phyloP scores from a whole-genome alignment of 768 basidiomycete species.

The Boletellus ananiceps region DNA sequence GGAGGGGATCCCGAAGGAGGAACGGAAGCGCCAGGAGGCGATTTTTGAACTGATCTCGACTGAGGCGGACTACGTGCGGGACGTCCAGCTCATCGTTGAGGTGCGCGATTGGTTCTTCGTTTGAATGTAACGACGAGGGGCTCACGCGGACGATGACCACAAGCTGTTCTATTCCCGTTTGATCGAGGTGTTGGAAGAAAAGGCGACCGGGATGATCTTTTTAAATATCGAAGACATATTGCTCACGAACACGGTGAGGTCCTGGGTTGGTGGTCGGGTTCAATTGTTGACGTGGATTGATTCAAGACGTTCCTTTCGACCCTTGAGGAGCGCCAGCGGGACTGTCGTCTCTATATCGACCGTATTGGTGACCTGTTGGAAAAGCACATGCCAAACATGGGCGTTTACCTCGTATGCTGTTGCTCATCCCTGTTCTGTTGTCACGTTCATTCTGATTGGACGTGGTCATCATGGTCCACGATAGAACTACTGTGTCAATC shows the following conservation, averaged over 20 bases:
- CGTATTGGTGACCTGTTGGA: constrained; percentile 81
- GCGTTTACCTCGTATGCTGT: constrained; percentile 65
- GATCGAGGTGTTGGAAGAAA: constrained; percentile 63
- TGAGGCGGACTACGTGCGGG: constrained; percentile 84
- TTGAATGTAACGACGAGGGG: background rate
- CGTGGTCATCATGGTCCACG: background rate
- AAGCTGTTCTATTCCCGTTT: constrained; percentile 86
- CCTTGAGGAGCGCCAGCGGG: constrained; percentile 87
- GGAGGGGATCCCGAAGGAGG: constrained; percentile 70
- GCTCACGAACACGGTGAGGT: constrained; percentile 74
- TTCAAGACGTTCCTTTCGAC: constrained; percentile 75
- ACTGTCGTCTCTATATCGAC: constrained; percentile 88
- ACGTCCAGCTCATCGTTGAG: constrained; percentile 89
- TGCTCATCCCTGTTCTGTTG: background rate
- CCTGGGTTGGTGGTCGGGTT: background rate
- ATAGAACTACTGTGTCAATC: constrained; percentile 89
- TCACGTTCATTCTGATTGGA: background rate
- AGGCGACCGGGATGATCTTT: constrained; percentile 80
- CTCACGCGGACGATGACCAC: background rate
- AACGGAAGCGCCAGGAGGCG: constrained; percentile 88
- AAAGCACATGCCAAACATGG: constrained; percentile 71
- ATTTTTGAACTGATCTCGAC: constrained; percentile 95
- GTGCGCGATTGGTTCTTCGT: constrained; percentile 37
- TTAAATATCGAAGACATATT: constrained; percentile 93
- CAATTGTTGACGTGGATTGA: background rate